These are phyloP conservation scores for Nakazawaea wickerhamii DNA, from an alignment of 805 yeast species.

Conservation along the genomic window DNA sequence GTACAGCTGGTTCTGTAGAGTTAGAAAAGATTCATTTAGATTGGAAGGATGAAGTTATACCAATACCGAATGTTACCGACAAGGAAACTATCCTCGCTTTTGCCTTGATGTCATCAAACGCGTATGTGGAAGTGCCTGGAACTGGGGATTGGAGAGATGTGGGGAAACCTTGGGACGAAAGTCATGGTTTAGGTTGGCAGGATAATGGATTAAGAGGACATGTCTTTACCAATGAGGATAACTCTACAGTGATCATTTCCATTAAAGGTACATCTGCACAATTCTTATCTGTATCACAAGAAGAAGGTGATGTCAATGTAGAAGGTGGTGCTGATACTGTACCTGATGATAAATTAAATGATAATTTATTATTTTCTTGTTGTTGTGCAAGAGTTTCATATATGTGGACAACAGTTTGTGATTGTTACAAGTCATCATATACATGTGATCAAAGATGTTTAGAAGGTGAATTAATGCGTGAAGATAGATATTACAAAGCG, in stretches of 20 bases:
- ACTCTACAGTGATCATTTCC: conserved; percentile 63
- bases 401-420: conserved; percentile 93
- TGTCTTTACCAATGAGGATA: conserved; percentile 59
- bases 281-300: conserved; percentile 45
- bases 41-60: conserved; percentile 54
- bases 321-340: conserved; percentile 62
- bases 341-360: conserved; percentile 76
- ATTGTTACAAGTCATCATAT: conserved; percentile 77
- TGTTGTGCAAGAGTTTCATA: conserved; percentile 93
- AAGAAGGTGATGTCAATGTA: conserved; percentile 26
- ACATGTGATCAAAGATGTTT: conserved; percentile 87
- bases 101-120: conserved; percentile 86
- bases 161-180: conserved; percentile 49
- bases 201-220: conserved; percentile 86
- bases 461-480: conserved; percentile 65
- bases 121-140: conserved; percentile 73
- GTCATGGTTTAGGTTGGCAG: conserved; percentile 78
- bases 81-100: conserved; percentile 64
- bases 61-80: conserved; percentile 73
- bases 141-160: conserved; percentile 88
- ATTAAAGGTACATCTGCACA: conserved; percentile 92
- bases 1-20: conserved; percentile 32
- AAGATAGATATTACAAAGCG: conserved; percentile 80
- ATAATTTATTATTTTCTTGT: conserved; percentile 85
- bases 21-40: conserved; percentile 43